Evolutionary conservation across 805 yeast species (phyloP), one percentile per base, ranked within the genome.

Genomic region (Naumovozyma castellii): DNA sequence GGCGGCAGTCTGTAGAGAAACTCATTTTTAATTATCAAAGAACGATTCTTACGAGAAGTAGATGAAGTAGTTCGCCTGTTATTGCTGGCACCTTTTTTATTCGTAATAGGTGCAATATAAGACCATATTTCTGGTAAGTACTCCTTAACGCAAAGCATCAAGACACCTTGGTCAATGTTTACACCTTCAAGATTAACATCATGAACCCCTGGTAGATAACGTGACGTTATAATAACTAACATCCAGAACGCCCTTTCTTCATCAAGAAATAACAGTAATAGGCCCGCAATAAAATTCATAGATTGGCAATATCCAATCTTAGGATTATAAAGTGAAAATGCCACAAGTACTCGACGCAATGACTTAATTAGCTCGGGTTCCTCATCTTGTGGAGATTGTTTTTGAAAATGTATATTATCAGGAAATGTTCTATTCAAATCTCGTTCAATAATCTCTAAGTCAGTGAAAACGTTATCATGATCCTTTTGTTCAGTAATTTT

Each of bases 251-350:
- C 78, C 43, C 72, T 73, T 53, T 90, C 97, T 57, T 90, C 98
- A 46, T 77, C 83, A 80, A 90, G 72, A 56, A 90, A 87, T 8
- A 92, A 66, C 34, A 92, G 65, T 32, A 92, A 62, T 42, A 87
- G 69, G 0, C 97, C 98, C 2, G 94, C 94, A 32, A 92, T 69
- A 59, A 92, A 92, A 53, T 92, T 92, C 56, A 92, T 72, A 13
- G 95, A 84, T 58, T 92, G 98, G 61, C 98, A 92, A 64, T 92
- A 92, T 2, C 98, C 98, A 36, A 88, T 84, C 29, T 79, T 76
- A 0, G 97, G 97, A 52, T 79, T 84, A 54, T 83, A 84, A 12
- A 78, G 73, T 2, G 97, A 80, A 59, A 90, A 90, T 16, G 95
- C 86, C 17, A 76, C 71, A 33, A 90, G 67, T 0, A 90, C 94